Base-by-base conservation (phyloP, 2,329 filamentous ascomycete species). In the Stachybotrys echinatus region DNA sequence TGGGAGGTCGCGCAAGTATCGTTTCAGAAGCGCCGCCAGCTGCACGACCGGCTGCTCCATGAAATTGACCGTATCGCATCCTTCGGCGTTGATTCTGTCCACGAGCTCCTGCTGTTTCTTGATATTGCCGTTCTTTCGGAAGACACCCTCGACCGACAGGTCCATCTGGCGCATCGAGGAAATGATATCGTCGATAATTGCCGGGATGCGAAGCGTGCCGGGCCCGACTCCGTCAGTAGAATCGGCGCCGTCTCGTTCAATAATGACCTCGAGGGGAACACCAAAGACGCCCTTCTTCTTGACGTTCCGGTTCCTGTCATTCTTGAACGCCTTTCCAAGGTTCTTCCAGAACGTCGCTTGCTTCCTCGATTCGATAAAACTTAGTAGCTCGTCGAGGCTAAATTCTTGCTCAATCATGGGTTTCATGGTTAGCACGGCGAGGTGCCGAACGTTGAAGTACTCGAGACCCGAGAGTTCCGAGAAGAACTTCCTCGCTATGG, bases 61-160 rank as follows among this genome's bases (percentile, higher is more conserved):
- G 61, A 97, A 81, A 65, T 95, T 91, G 50, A 96, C 85, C 49
- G 86, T 83, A 56, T 95, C 90, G 52, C 88, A 89, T 40, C 90
- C 92, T 48, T 90, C 87, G 42, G 83, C 83, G 66, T 99, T 94
- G 55, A 99, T 91, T 59, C 85, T 77, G 50, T 95, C 89, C 38
- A 90, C 86, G 6, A 95, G 76, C 54, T 96, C 92, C 58, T 88
- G 89, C 42, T 96, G 77, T 58, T 92, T 89, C 68, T 94, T 92
- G 73, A 99, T 96, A 68, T 97, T 99, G 60, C 94, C 94, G 62
- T 97, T 99, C 79, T 99, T 99, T 59, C 94, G 85, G 81, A 99
- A 99, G 20, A 99, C 92, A 61, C 94, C 94, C 69, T 99, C 94
- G 1, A 99, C 90, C 2, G 92, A 97, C 74, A 99, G 91, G 67